These are phyloP conservation scores for Nepenthes mirabilis DNA, from an alignment of 148 eudicot species.

Conservation along the genomic window DNA sequence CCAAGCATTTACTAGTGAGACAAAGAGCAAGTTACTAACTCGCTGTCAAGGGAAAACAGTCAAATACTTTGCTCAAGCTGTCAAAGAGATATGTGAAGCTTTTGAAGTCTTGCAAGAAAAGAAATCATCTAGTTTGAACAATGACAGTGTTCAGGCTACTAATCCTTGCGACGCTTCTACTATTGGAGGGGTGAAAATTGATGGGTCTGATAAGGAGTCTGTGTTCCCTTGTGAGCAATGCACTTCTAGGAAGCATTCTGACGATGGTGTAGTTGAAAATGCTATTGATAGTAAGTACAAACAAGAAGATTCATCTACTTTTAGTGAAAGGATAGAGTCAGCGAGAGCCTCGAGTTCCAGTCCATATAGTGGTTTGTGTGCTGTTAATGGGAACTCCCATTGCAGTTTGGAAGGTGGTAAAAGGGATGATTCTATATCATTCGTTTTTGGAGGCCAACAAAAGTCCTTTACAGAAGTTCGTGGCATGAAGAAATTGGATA, in stretches of 20 bases:
- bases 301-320: constrained; percentile 6
- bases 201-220: constrained; percentile 23
- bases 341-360: constrained; percentile 23
- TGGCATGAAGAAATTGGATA: constrained; percentile 16
- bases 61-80: constrained; percentile 66
- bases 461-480: constrained; percentile 27
- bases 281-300: constrained; percentile 9
- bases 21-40: constrained; percentile 43
- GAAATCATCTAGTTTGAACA: constrained; percentile 16
- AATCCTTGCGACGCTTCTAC: constrained; percentile 20
- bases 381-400: constrained; percentile 9
- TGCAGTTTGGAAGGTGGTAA: constrained; percentile 1
- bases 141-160: constrained; percentile 17
- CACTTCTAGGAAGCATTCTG: no score
- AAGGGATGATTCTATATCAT: constrained; percentile 2
- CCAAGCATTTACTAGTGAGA: constrained; percentile 70
- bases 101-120: constrained; percentile 40
- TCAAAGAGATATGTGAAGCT: constrained; percentile 73
- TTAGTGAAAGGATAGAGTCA: constrained; percentile 16
- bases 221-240: neutral
- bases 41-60: constrained; percentile 67
- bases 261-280: neutral
- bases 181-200: constrained; percentile 21
- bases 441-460: constrained; percentile 16
- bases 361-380: constrained; percentile 15